phyloP scores from a whole-genome alignment of 495 filamentous ascomycete species.

The Aspergillus nanangensis region DNA sequence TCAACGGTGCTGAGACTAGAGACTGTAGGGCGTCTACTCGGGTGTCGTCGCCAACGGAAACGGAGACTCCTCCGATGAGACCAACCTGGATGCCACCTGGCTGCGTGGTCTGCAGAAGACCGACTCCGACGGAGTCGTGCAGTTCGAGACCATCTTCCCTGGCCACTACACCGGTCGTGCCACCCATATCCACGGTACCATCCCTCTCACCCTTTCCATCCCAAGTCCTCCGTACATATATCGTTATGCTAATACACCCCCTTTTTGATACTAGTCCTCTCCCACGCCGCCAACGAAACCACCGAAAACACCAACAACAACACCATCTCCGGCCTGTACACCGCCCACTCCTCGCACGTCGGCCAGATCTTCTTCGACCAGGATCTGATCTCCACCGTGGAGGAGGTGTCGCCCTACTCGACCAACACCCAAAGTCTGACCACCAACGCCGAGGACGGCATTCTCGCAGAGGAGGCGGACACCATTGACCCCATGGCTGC shows the following conservation, averaged over 20 bases:
- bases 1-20: neutral
- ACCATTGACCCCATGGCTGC: constrained; percentile 55
- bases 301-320: constrained; percentile 14
- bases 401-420: constrained; percentile 48
- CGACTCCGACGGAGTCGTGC: constrained; percentile 43
- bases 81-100: constrained; percentile 46
- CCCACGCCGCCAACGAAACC: constrained; percentile 29
- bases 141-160: constrained; percentile 51
- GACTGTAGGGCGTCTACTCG: constrained; percentile 48
- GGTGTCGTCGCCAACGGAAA: constrained; percentile 50
- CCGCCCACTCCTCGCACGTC: constrained; percentile 42
- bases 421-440: constrained; percentile 49
- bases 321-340: constrained; percentile 32
- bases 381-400: constrained; percentile 42
- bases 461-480: constrained; percentile 44
- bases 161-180: constrained; percentile 49
- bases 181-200: constrained; percentile 34
- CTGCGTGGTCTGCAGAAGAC: constrained; percentile 51
- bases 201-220: neutral
- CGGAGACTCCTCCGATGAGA: constrained; percentile 35
- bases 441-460: constrained; percentile 49
- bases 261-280: constrained; percentile 17
- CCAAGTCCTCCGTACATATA: too few species aligned
- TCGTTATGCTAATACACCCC: constrained; percentile 2
- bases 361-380: constrained; percentile 64